A percentile compares a stretch with the other conserved stretches of the same genome.
Conservation (phyloP, 805 yeast genomes). For the Lipomyces yamanashiensis region DNA sequence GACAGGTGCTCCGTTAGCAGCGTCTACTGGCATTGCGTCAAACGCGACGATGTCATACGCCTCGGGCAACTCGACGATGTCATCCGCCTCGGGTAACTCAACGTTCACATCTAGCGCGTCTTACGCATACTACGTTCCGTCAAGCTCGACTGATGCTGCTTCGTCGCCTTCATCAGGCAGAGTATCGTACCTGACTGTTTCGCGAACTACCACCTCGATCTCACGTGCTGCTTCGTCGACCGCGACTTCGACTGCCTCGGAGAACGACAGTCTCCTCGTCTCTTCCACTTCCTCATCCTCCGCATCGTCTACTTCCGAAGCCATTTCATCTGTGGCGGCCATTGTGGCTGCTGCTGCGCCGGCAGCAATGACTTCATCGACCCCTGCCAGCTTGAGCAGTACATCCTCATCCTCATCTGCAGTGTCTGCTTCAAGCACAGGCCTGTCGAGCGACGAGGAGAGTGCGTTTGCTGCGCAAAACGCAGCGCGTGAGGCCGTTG, state of each 20-base stretch:
- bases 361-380: neutral
- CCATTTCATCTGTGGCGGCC: neutral
- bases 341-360: slow-evolving; percentile 1
- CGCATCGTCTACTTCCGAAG: neutral
- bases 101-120: neutral
- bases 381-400: neutral
- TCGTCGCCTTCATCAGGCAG: neutral
- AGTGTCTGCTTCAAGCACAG: neutral
- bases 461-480: slow-evolving; percentile 8
- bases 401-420: neutral
- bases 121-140: neutral
- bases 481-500: slow-evolving; percentile 12
- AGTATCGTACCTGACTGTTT: neutral
- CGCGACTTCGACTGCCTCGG: neutral
- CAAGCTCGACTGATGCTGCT: neutral
- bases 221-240: neutral
- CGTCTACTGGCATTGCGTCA: neutral
- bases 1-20: neutral
- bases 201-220: slow-evolving; percentile 1
- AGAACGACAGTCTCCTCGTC: neutral
- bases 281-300: neutral
- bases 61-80: slow-evolving; percentile 1
- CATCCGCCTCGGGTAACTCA: neutral
- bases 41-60: neutral
- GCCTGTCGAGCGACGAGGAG: slow-evolving; percentile 9